These are phyloP conservation scores for Lasiosphaeriaceae sp. DNA, from an alignment of 495 filamentous ascomycete species.

Conservation along the genomic window DNA sequence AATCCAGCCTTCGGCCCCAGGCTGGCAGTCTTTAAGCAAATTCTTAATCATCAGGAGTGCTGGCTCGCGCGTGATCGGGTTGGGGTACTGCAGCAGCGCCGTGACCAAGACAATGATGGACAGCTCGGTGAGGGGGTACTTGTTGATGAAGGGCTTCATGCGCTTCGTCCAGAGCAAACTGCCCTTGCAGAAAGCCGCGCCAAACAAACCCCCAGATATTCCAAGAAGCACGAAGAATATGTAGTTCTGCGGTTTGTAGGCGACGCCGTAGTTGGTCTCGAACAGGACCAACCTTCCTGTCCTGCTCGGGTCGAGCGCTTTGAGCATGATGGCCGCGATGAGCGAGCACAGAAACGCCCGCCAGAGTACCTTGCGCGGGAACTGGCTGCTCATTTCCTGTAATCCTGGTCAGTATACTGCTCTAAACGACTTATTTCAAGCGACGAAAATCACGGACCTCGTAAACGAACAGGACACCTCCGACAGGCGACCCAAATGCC, in stretches of 20 bases:
- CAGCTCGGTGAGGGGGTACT: constrained; percentile 51
- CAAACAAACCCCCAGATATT: constrained; percentile 52
- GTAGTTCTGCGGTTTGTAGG: constrained; percentile 52
- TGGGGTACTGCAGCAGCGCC: constrained; percentile 51
- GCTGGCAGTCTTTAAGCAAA: constrained; percentile 49
- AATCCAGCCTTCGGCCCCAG: constrained; percentile 38
- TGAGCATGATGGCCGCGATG: constrained; percentile 50
- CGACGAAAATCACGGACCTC: constrained; percentile 17
- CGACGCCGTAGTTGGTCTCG: constrained; percentile 54
- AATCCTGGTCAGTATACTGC: background rate
- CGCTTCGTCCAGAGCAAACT: constrained; percentile 55
- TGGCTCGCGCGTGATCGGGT: constrained; percentile 49
- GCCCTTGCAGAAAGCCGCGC: constrained; percentile 53
- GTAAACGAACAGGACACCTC: constrained; percentile 55
- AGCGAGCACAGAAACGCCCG: constrained; percentile 56
- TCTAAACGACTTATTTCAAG: background rate
- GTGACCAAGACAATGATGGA: constrained; percentile 51
- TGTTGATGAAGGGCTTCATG: constrained; percentile 46
- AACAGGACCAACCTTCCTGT: constrained; percentile 58
- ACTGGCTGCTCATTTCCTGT: constrained; percentile 51
- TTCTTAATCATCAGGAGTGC: constrained; percentile 53
- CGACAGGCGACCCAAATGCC: constrained; percentile 59
- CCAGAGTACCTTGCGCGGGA: constrained; percentile 52
- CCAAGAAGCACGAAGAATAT: constrained; percentile 53
- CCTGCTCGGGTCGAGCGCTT: constrained; percentile 53